Percentiles rank a stretch among this genome's conserved stretches.
Evolutionary conservation across 2,329 filamentous ascomycete species (phyloP).

Genomic region (Diaporthe citri): DNA sequence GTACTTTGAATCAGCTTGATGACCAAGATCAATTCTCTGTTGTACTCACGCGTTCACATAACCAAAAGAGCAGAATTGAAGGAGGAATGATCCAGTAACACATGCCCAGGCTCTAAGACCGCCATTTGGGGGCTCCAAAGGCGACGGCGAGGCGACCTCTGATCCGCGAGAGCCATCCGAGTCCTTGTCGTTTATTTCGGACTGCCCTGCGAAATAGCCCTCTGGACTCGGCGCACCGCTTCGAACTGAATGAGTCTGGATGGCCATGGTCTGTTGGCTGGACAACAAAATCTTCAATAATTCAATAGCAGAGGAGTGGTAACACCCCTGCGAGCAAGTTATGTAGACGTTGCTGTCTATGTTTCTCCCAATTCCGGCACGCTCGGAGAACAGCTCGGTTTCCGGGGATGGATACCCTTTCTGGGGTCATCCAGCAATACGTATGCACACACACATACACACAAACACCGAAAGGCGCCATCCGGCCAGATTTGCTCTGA

Average conservation of each 20-base stretch:
- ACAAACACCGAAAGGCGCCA: neutral
- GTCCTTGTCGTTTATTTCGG: neutral
- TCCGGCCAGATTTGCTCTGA: neutral
- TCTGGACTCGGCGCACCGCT: neutral
- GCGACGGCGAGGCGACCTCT: neutral
- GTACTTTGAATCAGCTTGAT: neutral
- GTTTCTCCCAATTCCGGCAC: neutral
- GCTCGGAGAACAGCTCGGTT: conserved; percentile 1
- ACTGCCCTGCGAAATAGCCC: neutral
- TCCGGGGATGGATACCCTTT: neutral
- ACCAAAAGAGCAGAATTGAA: conserved; percentile 26
- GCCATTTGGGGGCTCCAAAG: neutral
- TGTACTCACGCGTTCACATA: conserved; percentile 15
- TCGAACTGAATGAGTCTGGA: neutral
- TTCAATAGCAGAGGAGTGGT: neutral
- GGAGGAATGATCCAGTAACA: neutral
- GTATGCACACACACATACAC: too few relatives aligned
- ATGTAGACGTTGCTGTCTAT: neutral
- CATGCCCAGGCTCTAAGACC: neutral
- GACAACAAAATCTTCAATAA: too few relatives aligned
- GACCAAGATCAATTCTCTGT: neutral
- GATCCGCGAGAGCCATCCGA: neutral
- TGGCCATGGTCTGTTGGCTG: neutral
- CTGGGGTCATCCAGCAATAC: too few relatives aligned
- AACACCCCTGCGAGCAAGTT: neutral